phyloP scores from a whole-genome alignment of 257 asterid genomes.

The Leonotis leonurus region DNA sequence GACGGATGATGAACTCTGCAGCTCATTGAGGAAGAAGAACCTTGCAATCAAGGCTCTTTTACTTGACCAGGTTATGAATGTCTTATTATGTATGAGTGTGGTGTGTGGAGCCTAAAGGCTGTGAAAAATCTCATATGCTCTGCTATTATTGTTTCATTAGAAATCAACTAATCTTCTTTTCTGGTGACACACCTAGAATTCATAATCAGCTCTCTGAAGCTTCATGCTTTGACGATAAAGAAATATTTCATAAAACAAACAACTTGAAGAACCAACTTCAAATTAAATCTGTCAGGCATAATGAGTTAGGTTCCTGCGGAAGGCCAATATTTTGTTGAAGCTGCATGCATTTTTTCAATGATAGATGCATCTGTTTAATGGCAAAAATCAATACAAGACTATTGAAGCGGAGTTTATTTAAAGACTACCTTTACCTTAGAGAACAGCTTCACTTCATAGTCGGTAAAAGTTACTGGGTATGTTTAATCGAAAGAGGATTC shows the following conservation, averaged over 20 bases:
- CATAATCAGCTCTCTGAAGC: not conserved
- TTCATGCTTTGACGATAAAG: too few relatives aligned
- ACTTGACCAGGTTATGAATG: slow-evolving; percentile 82
- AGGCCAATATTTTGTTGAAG: not conserved
- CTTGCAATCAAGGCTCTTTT: slow-evolving; percentile 89
- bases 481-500: not conserved
- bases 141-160: not conserved
- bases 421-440: not conserved
- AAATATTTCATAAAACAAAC: not conserved
- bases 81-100: slow-evolving; percentile 6
- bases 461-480: not conserved
- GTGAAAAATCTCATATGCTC: not conserved
- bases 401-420: not conserved
- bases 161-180: not conserved
- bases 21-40: slow-evolving; percentile 71
- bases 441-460: not conserved
- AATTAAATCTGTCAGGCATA: not conserved
- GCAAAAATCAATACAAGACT: too few relatives aligned
- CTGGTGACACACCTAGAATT: not conserved
- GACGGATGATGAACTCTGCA: slow-evolving; percentile 56
- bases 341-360: not conserved
- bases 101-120: slow-evolving; percentile 1
- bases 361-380: not conserved
- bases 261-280: not conserved
- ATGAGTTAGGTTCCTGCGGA: not conserved